Conservation (phyloP, 2,329 filamentous ascomycete genomes). For the Beauveria rudraprayagi region DNA sequence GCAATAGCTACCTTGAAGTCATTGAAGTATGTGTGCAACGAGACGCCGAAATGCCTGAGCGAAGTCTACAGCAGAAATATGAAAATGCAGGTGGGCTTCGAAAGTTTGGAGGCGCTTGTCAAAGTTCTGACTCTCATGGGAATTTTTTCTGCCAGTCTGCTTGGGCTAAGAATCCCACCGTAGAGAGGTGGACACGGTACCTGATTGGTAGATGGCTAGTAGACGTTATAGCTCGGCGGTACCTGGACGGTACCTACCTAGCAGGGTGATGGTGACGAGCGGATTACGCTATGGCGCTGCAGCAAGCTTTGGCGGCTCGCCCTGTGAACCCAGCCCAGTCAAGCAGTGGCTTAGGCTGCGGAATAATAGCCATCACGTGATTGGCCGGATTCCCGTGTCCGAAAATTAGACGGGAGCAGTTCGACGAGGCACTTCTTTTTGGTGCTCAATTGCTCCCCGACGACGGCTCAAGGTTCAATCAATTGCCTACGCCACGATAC, state of each 20-base stretch:
- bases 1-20: conserved; percentile 60
- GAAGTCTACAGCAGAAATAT: not conserved
- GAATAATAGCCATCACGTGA: conserved; percentile 28
- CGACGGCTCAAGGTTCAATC: conserved; percentile 37
- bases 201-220: not conserved
- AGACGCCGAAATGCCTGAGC: not conserved
- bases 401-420: conserved; percentile 37
- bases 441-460: conserved; percentile 29
- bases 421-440: conserved; percentile 35
- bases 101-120: not conserved
- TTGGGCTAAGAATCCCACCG: conserved; percentile 2
- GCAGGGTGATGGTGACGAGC: not conserved
- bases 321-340: not conserved
- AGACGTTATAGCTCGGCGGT: not conserved
- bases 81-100: not conserved
- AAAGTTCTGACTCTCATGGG: conserved; percentile 5
- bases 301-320: not conserved
- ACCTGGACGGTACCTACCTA: not conserved
- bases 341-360: not conserved
- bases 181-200: not conserved
- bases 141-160: conserved; percentile 10
- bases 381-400: conserved; percentile 25
- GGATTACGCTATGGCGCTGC: not conserved
- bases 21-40: conserved; percentile 35
- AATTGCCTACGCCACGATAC: conserved; percentile 49